Conservation (phyloP, 345 rosid species). For the Populus tremula region DNA sequence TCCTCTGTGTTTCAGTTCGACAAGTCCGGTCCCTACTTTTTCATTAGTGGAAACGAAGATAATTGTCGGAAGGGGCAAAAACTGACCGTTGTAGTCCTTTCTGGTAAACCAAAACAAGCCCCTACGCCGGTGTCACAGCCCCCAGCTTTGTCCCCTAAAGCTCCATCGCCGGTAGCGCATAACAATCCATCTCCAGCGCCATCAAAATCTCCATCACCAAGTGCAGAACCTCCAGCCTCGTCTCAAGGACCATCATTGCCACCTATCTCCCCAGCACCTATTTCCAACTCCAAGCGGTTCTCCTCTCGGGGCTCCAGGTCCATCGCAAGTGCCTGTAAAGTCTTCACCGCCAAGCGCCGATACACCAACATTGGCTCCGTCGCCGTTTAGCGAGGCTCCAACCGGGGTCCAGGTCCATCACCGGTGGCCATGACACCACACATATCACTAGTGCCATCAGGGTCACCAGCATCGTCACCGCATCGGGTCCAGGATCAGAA, state of each 20-base stretch:
- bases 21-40: slow-evolving; percentile 52
- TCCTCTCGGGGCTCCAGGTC: too few relatives aligned
- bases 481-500: background rate
- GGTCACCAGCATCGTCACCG: background rate
- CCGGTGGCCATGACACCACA: background rate
- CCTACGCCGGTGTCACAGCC: slow-evolving; percentile 3
- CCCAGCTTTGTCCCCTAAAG: background rate
- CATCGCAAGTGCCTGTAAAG: too few relatives aligned
- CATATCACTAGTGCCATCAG: background rate
- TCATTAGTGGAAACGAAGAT: slow-evolving; percentile 55
- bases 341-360: background rate
- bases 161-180: slow-evolving; percentile 17
- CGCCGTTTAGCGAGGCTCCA: background rate
- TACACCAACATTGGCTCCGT: background rate
- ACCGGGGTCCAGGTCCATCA: background rate
- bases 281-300: too few relatives aligned
- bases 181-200: background rate
- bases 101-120: slow-evolving; percentile 13
- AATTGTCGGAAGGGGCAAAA: slow-evolving; percentile 60
- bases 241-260: background rate
- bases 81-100: slow-evolving; percentile 43
- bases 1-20: slow-evolving; percentile 33
- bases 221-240: slow-evolving; percentile 8
- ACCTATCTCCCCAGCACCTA: background rate
- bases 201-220: background rate